These are phyloP conservation scores for Blastobotrys serpentis DNA, from an alignment of 1,139 yeast genomes.

Conservation along the genomic window DNA sequence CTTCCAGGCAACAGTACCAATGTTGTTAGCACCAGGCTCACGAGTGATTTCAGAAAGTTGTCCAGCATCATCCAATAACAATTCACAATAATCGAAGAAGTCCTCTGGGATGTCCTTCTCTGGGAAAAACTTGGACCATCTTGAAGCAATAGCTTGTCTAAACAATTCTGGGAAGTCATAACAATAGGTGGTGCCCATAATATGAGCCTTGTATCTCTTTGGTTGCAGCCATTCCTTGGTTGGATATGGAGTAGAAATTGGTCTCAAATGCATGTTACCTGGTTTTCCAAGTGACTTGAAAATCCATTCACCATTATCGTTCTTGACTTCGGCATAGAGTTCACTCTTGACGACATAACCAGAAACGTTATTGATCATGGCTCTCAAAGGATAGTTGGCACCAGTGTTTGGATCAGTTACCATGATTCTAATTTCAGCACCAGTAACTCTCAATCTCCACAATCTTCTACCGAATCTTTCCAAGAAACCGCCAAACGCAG, in stretches of 20 bases:
- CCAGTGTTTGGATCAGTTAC: constrained; percentile 89
- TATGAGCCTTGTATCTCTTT: constrained; percentile 96
- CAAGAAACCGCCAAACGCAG: constrained; percentile 95
- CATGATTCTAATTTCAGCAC: constrained; percentile 95
- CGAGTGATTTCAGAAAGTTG: constrained; percentile 87
- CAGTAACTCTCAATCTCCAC: constrained; percentile 94
- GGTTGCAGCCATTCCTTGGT: constrained; percentile 98
- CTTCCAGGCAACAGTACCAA: constrained; percentile 98
- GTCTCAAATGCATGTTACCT: constrained; percentile 95
- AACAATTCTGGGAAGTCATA: constrained; percentile 98
- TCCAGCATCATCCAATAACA: constrained; percentile 68
- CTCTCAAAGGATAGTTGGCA: constrained; percentile 90
- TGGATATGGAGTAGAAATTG: constrained; percentile 93
- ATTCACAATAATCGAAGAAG: constrained; percentile 72
- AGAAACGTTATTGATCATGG: constrained; percentile 90
- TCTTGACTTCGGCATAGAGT: constrained; percentile 89
- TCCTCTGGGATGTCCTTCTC: constrained; percentile 65
- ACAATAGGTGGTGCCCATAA: constrained; percentile 96
- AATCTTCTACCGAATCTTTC: constrained; percentile 96
- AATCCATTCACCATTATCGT: constrained; percentile 91
- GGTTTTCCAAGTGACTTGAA: constrained; percentile 84
- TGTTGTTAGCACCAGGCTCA: constrained; percentile 92
- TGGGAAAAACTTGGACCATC: constrained; percentile 66
- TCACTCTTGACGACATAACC: constrained; percentile 97
- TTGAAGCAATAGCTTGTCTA: constrained; percentile 84